Evolutionary conservation across 2,329 filamentous ascomycete species (phyloP).

Genomic region (Zalaria obscura): DNA sequence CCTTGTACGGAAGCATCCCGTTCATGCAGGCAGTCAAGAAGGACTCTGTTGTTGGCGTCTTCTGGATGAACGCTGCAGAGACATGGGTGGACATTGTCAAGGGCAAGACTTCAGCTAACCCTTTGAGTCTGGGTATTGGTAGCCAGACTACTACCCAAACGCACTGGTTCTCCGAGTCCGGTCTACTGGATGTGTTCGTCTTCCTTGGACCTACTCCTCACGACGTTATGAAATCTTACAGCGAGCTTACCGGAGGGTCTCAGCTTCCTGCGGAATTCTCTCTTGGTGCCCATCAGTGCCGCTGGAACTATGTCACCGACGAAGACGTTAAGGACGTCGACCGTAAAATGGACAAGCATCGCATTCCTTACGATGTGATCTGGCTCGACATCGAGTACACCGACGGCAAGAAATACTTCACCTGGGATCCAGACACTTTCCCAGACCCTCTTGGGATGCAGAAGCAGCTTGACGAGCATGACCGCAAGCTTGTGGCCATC

Average conservation of each 20-base stretch:
- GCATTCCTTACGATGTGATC: conserved; percentile 96
- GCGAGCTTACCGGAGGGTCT: conserved; percentile 81
- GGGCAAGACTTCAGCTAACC: conserved; percentile 57
- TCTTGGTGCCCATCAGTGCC: conserved; percentile 90
- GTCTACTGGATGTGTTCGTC: conserved; percentile 81
- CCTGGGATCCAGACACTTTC: conserved; percentile 86
- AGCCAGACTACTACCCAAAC: conserved; percentile 67
- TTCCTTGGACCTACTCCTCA: conserved; percentile 81
- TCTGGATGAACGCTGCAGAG: conserved; percentile 95
- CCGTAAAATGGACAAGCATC: conserved; percentile 85
- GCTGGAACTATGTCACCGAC: conserved; percentile 97
- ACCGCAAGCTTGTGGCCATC: conserved; percentile 82
- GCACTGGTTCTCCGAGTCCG: conserved; percentile 93
- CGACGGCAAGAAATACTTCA: conserved; percentile 95
- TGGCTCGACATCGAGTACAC: conserved; percentile 99
- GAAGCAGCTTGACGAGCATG: conserved; percentile 69
- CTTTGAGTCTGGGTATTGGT: conserved; percentile 56
- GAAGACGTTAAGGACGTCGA: conserved; percentile 96
- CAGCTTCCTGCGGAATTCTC: conserved; percentile 86
- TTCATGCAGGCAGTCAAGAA: conserved; percentile 97
- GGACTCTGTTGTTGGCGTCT: conserved; percentile 84
- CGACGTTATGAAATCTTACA: conserved; percentile 69
- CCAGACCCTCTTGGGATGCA: conserved; percentile 76
- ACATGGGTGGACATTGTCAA: conserved; percentile 96
- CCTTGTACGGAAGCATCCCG: conserved; percentile 89